phyloP scores from a whole-genome alignment of 768 basidiomycete genomes.

The Dioszegia hungarica region DNA sequence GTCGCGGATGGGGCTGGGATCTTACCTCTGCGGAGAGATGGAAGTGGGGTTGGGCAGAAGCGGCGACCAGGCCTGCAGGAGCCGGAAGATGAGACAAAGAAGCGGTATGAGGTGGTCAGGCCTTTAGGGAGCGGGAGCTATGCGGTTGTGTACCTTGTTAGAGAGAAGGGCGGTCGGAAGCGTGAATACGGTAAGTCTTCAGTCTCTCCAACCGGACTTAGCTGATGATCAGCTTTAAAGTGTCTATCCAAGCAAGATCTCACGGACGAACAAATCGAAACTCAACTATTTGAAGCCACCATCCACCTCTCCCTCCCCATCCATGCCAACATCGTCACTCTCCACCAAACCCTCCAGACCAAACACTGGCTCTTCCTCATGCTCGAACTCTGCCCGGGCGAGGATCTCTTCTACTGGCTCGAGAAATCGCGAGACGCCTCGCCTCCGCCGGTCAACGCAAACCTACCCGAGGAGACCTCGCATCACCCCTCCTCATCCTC shows the following conservation, averaged over 20 bases:
- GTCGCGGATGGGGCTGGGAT: constrained; percentile 13
- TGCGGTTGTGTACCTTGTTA: constrained; percentile 87
- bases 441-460: constrained; percentile 31
- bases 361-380: constrained; percentile 84
- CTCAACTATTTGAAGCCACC: constrained; percentile 90
- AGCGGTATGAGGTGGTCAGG: constrained; percentile 70
- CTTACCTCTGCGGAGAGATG: constrained; percentile 30
- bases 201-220: background rate
- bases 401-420: constrained; percentile 96
- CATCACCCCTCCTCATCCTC: constrained; percentile 40
- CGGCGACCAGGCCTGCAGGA: constrained; percentile 3
- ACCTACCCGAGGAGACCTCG: constrained; percentile 27
- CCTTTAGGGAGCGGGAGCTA: constrained; percentile 84
- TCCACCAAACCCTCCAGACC: constrained; percentile 87
- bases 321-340: constrained; percentile 91
- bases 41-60: constrained; percentile 29
- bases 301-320: constrained; percentile 87
- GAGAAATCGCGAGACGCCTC: constrained; percentile 78
- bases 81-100: constrained; percentile 14
- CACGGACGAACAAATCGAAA: constrained; percentile 74
- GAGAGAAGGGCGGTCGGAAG: constrained; percentile 40
- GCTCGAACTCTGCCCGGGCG: constrained; percentile 91
- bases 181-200: constrained; percentile 47
- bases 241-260: constrained; percentile 91
- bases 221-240: constrained; percentile 73